phyloP scores from a whole-genome alignment of 2,329 filamentous ascomycete genomes.

The Fusarium verrucosum region DNA sequence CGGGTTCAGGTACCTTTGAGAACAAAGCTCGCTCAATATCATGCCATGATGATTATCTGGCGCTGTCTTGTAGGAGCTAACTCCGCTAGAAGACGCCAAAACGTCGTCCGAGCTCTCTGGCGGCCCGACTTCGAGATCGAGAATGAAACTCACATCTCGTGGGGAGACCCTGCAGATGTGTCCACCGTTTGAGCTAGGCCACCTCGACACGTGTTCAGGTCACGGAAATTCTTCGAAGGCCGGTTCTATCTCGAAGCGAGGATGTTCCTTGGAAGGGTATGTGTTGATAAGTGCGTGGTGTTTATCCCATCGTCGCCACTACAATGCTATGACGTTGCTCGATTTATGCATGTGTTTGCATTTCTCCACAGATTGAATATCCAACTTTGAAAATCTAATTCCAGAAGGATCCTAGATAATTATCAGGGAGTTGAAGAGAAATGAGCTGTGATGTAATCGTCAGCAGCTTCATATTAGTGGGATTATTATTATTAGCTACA shows the following conservation, averaged over 20 bases:
- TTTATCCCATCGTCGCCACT: slow-evolving; percentile 5
- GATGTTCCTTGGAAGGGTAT: slow-evolving; percentile 31
- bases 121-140: slow-evolving; percentile 35
- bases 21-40: slow-evolving; percentile 33
- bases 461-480: slow-evolving; percentile 16
- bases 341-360: background rate
- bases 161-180: slow-evolving; percentile 21
- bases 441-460: slow-evolving; percentile 35
- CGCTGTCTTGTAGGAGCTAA: background rate
- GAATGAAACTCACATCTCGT: slow-evolving; percentile 34
- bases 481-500: slow-evolving; percentile 32
- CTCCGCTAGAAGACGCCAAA: slow-evolving; percentile 16
- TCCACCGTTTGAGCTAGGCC: background rate
- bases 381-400: background rate
- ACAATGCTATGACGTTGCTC: background rate
- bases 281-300: slow-evolving; percentile 8
- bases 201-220: slow-evolving; percentile 38
- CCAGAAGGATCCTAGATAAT: background rate
- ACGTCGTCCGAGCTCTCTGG: slow-evolving; percentile 23
- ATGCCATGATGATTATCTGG: slow-evolving; percentile 32
- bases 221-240: slow-evolving; percentile 11
- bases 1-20: slow-evolving; percentile 16
- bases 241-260: slow-evolving; percentile 22
- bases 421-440: slow-evolving; percentile 10
- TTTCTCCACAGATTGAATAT: background rate